Evolutionary conservation across 2,329 filamentous ascomycete genomes (phyloP).

Genomic region (Fusarium pseudoanthophilum): DNA sequence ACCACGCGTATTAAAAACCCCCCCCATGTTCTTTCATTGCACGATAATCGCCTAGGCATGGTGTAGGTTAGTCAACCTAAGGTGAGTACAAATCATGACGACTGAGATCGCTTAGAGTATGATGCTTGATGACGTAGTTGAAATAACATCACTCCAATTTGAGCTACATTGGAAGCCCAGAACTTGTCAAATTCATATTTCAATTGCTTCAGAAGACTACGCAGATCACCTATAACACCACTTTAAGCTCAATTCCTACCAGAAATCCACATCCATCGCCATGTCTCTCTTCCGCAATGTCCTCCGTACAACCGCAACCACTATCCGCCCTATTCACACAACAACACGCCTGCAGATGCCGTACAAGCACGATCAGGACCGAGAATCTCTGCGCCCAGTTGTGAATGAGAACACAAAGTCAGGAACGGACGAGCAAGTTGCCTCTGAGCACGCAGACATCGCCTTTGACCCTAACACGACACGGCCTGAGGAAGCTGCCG

Average conservation of each 20-base stretch:
- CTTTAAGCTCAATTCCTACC: neutral
- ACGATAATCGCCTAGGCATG: neutral
- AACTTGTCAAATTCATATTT: slow-evolving; percentile 6
- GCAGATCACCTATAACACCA: neutral
- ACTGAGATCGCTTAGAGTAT: slow-evolving; percentile 15
- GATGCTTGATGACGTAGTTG: slow-evolving; percentile 36
- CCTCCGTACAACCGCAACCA: slow-evolving; percentile 31
- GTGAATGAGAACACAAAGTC: slow-evolving; percentile 75
- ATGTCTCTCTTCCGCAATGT: slow-evolving; percentile 39
- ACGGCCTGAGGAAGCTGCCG: slow-evolving; percentile 69
- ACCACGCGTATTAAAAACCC: neutral
- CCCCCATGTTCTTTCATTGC: neutral
- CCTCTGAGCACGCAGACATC: slow-evolving; percentile 64
- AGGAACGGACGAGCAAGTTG: slow-evolving; percentile 70
- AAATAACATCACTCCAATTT: neutral
- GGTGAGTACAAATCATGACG: slow-evolving; percentile 16
- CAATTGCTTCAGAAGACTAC: slow-evolving; percentile 1
- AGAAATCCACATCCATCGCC: neutral
- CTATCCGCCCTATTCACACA: slow-evolving; percentile 49
- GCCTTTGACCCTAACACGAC: slow-evolving; percentile 78
- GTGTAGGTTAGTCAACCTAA: slow-evolving; percentile 6
- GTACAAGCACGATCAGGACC: slow-evolving; percentile 66
- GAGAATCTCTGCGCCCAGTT: slow-evolving; percentile 72
- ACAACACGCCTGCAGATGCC: slow-evolving; percentile 45
- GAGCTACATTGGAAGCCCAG: neutral